Evolutionary conservation across 495 filamentous ascomycete species (phyloP).

Genomic region (Talaromyces nanjingensis): DNA sequence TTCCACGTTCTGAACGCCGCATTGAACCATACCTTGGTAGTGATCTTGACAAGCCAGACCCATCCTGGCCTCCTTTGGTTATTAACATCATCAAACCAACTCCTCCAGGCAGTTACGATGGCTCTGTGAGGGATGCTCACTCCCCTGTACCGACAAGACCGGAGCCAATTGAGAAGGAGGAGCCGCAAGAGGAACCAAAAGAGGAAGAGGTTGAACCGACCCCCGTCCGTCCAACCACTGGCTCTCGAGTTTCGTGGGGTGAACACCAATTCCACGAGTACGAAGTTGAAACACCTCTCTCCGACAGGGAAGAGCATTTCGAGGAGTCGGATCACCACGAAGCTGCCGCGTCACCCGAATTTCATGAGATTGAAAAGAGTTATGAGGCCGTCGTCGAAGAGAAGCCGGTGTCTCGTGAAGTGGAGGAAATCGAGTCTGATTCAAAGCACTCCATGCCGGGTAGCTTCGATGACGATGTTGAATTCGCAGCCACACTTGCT

Average conservation of each 20-base stretch:
- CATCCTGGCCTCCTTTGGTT: constrained; percentile 43
- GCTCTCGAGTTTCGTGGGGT: constrained; percentile 55
- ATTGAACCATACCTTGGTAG: constrained; percentile 20
- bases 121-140: constrained; percentile 29
- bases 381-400: constrained; percentile 15
- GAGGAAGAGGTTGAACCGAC: constrained; percentile 15
- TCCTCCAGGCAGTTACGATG: constrained; percentile 37
- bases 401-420: constrained; percentile 12
- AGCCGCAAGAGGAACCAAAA: constrained; percentile 4
- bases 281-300: constrained; percentile 49
- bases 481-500: constrained; percentile 64
- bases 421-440: neutral
- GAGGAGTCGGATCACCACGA: constrained; percentile 24
- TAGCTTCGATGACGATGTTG: constrained; percentile 51
- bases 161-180: constrained; percentile 15
- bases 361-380: constrained; percentile 7
- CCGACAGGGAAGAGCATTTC: constrained; percentile 24
- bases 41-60: constrained; percentile 13
- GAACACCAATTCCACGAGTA: constrained; percentile 55
- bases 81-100: constrained; percentile 46
- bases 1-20: constrained; percentile 22
- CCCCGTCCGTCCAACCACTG: constrained; percentile 26
- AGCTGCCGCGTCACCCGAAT: constrained; percentile 7
- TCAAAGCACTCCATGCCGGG: constrained; percentile 35
- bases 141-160: constrained; percentile 22